phyloP scores from a whole-genome alignment of 1,284 basidiomycete species.

The Microbotryum lychnidis-dioicae region DNA sequence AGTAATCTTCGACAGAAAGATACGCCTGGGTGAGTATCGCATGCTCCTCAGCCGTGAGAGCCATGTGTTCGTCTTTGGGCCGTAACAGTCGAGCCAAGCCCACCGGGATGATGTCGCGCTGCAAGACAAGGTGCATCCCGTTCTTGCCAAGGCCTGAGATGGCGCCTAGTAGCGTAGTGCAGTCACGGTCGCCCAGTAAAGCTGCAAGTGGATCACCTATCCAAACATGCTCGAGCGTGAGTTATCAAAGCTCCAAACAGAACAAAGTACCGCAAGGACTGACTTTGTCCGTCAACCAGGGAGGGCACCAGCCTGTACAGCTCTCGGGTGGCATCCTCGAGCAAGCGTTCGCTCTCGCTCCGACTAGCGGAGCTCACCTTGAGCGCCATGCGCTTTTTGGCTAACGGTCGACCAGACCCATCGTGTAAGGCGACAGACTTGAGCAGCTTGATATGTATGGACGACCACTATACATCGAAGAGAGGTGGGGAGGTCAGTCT shows the following conservation, averaged over 20 bases:
- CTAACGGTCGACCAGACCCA: not conserved
- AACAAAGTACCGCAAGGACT: not conserved
- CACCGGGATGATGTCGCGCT: slow-evolving; percentile 13
- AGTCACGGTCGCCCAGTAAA: not conserved
- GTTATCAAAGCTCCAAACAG: too few species aligned
- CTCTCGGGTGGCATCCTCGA: slow-evolving; percentile 5
- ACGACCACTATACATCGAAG: not conserved
- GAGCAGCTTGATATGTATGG: slow-evolving; percentile 21
- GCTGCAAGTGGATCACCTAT: not conserved
- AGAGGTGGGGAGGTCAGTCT: not conserved
- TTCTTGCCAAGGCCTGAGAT: slow-evolving; percentile 1
- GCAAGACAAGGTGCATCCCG: slow-evolving; percentile 15
- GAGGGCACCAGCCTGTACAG: not conserved
- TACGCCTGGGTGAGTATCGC: slow-evolving; percentile 1
- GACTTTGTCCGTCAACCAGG: not conserved
- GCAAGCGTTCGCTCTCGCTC: not conserved
- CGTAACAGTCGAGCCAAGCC: slow-evolving; percentile 1
- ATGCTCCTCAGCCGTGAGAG: slow-evolving; percentile 5
- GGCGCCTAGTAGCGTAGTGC: not conserved
- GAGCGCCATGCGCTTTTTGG: not conserved
- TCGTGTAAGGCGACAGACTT: slow-evolving; percentile 10
- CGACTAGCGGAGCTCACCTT: not conserved
- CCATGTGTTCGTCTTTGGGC: not conserved
- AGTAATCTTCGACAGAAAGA: slow-evolving; percentile 5
- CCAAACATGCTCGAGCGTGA: not conserved